These are phyloP conservation scores for Rhododendron simsii DNA, from an alignment of 148 eudicot genomes.

Conservation along the genomic window DNA sequence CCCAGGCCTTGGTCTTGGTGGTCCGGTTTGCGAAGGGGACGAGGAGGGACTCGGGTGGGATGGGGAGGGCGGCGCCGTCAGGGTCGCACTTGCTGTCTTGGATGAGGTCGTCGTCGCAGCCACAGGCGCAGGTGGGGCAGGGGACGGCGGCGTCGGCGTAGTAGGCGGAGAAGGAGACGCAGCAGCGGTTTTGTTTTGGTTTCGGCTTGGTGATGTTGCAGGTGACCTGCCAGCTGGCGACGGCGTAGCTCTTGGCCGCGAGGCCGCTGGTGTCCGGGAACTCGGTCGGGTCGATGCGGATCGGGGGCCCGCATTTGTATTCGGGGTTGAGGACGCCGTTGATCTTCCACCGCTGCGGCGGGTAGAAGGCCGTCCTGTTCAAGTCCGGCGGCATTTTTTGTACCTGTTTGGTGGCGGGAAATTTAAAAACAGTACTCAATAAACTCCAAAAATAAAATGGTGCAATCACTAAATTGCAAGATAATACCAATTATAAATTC, in stretches of 20 bases:
- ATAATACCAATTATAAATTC: background rate
- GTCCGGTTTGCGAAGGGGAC: conserved; percentile 49
- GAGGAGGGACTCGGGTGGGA: conserved; percentile 41
- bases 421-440: background rate
- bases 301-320: conserved; percentile 68
- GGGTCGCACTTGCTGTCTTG: conserved; percentile 17
- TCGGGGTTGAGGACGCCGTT: conserved; percentile 57
- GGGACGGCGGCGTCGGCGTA: background rate
- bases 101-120: background rate
- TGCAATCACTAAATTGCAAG: background rate
- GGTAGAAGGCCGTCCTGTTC: conserved; percentile 65
- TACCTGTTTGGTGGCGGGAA: conserved; percentile 22
- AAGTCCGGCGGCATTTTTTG: conserved; percentile 76
- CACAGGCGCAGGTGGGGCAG: background rate
- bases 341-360: conserved; percentile 85
- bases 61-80: conserved; percentile 18
- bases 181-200: conserved; percentile 22
- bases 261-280: conserved; percentile 75
- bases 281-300: conserved; percentile 50
- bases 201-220: conserved; percentile 82
- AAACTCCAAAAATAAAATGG: background rate
- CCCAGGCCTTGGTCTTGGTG: conserved; percentile 29
- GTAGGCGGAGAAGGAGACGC: background rate
- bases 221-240: conserved; percentile 77
- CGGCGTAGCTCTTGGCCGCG: conserved; percentile 36